These are phyloP conservation scores for Saccharomyces hybrid DNA, from an alignment of 1,139 yeast species.

Conservation along the genomic window DNA sequence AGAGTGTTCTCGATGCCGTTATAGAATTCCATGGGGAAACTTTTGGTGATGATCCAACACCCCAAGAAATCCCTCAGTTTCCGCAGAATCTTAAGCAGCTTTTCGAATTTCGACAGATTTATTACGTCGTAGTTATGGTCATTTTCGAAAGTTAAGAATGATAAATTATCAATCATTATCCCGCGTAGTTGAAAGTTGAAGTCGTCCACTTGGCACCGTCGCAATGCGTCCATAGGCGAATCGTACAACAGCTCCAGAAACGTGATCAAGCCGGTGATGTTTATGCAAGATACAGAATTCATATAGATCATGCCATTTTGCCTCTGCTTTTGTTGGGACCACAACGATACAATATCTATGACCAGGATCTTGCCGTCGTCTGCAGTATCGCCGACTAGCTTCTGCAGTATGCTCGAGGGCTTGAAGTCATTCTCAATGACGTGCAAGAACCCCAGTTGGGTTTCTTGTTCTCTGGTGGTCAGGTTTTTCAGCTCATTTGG, in stretches of 20 bases:
- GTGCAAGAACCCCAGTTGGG: constrained; percentile 15
- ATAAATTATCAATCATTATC: constrained; percentile 28
- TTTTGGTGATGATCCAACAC: constrained; percentile 25
- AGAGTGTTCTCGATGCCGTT: constrained; percentile 23
- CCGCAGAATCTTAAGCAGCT: constrained; percentile 16
- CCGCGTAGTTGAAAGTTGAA: constrained; percentile 19
- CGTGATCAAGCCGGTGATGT: constrained; percentile 19
- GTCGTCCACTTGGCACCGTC: constrained; percentile 14
- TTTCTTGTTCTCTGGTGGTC: not conserved
- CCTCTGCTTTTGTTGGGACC: constrained; percentile 11
- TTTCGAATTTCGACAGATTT: constrained; percentile 7
- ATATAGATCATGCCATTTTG: constrained; percentile 9
- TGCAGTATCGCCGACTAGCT: constrained; percentile 8
- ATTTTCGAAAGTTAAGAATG: constrained; percentile 15
- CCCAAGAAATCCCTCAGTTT: constrained; percentile 22
- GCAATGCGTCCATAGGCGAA: constrained; percentile 20
- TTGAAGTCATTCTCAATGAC: constrained; percentile 23
- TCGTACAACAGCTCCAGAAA: constrained; percentile 22
- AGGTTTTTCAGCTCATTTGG: constrained; percentile 6
- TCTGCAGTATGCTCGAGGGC: constrained; percentile 11
- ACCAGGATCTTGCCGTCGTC: constrained; percentile 11
- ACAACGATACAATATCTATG: constrained; percentile 21
- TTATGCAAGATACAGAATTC: constrained; percentile 18
- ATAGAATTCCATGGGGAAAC: constrained; percentile 27
- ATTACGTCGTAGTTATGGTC: constrained; percentile 9